Evolutionary conservation across 306 rosid genomes (phyloP), one percentile per base, ranked within the genome.

Genomic region (Vigna reflexopilosa): DNA sequence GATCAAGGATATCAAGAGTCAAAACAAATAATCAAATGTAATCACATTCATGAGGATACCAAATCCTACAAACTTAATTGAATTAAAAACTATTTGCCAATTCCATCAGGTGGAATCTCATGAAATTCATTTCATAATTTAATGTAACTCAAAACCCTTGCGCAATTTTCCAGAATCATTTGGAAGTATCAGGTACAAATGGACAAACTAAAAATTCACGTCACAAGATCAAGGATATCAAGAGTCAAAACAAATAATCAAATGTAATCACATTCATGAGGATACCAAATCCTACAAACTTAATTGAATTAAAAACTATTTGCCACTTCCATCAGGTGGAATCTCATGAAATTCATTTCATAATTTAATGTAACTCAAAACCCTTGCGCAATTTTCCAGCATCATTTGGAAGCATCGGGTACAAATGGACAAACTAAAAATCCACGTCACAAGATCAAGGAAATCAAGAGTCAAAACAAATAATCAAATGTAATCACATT

Each of bases 331-430:
- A 81, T 81, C 85, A 75, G 77, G 54, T n/a, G 85, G 81, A 77
- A 70, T 75, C 42, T 68, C 72, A 40, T 26, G 67, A 81, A 38
- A 51, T 42, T 76, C 1, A 40, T 82, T 52, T 76, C 85, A 59
- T 36, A 28, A 69, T 55, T 76, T 17, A 69, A 77, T 40, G 36
- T 28, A 74, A 77, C 71, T 82, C 86, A 82, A 77, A 77, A 75
- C 82, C 86, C 79, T 52, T 77, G 86, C 76, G 72, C 87, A 84
- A 75, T 75, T 0, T 84, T 82, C 87, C 84, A 79, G 30, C 87
- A 84, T 80, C 82, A 84, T 49, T 70, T 47, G 87, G 84, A 66
- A 84, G 71, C 47, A 69, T 69, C 16, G 30, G 5, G 26, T 26
- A 22, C n/a, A 58, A 68, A 7, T 28, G 28, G 34, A 47, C 19